Evolutionary conservation across 2,329 filamentous ascomycete genomes (phyloP), one percentile per base, ranked within the genome.

Genomic region (Alternaria incomplexa): DNA sequence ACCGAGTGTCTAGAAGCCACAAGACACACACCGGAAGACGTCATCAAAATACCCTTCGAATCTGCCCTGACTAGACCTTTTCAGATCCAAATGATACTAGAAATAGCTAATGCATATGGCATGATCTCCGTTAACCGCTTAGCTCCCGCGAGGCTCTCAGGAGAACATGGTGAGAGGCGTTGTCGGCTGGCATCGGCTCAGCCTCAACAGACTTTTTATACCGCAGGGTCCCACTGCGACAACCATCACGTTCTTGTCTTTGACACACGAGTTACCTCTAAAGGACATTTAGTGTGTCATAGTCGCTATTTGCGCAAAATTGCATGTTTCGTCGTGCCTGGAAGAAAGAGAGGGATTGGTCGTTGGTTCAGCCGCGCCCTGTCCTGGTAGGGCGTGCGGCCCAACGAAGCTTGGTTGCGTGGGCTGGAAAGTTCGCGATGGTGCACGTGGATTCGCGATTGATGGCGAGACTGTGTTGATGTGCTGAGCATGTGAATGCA

Each of bases 231-330:
- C 64, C 62, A 67, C 66, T 46, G 52, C 54, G 22, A 40, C 40
- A 43, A 62, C 56, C 54, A 61, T 58, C 44, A 61, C 40, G 46
- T 13, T 23, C 15, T 26, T 40, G 63, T 50, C 46, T 50, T 61
- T 73, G 71, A 72, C 71, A 72, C 67, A 72, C 36, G 55, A 46
- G 56, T 58, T 66, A 54, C 57, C 71, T 63, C 52, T 72, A 65
- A 69, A 61, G 48, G 70, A 61, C 32, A 71, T 71, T 59, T 65
- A 44, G 55, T 73, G 65, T 73, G 71, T 73, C 71, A 73, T 69
- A 69, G 66, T 56, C 9, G 56, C 58, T 23, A 43, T 61, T 13
- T 44, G 50, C 44, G 47, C 28, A 57, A 62, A 63, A 61, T 55
- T 58, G 36, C n/a, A 11, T 25, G n/a, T 56, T 61, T 62, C 50